Conservation (phyloP, 2,329 filamentous ascomycete species). For the Sphaerulina populicola region DNA sequence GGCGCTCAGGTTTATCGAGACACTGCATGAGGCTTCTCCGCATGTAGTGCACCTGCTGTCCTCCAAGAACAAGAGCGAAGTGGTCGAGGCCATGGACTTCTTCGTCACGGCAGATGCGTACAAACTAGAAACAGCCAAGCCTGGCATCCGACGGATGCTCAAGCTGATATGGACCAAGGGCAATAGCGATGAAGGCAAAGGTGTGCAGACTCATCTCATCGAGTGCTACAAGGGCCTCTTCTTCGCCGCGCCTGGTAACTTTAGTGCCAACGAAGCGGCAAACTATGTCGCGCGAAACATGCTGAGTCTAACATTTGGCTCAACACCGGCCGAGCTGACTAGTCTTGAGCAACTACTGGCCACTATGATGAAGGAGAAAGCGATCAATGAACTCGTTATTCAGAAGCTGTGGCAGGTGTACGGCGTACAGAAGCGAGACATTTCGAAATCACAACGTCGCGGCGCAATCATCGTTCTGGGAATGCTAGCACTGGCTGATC, state of each 20-base stretch:
- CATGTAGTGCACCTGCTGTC: constrained; percentile 80
- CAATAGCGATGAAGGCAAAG: constrained; percentile 97
- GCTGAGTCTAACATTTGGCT: constrained; percentile 96
- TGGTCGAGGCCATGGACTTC: constrained; percentile 98
- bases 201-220: constrained; percentile 90
- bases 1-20: constrained; percentile 85
- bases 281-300: constrained; percentile 97
- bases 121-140: constrained; percentile 85
- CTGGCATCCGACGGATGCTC: constrained; percentile 90
- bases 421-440: constrained; percentile 84
- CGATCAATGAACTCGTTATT: constrained; percentile 77
- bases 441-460: constrained; percentile 80
- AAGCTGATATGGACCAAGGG: constrained; percentile 98
- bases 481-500: constrained; percentile 88
- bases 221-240: constrained; percentile 94
- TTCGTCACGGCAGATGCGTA: constrained; percentile 93
- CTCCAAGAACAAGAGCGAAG: constrained; percentile 94
- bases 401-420: constrained; percentile 97
- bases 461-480: constrained; percentile 93
- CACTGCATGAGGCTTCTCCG: constrained; percentile 72
- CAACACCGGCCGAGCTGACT: constrained; percentile 87
- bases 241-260: constrained; percentile 86
- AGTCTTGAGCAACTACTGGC: constrained; percentile 89
- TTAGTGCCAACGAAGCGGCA: constrained; percentile 79
- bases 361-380: constrained; percentile 93